Evolutionary conservation across 2,329 filamentous ascomycete genomes (phyloP), one percentile per base, ranked within the genome.

Genomic region (Pochonia chlamydosporia): DNA sequence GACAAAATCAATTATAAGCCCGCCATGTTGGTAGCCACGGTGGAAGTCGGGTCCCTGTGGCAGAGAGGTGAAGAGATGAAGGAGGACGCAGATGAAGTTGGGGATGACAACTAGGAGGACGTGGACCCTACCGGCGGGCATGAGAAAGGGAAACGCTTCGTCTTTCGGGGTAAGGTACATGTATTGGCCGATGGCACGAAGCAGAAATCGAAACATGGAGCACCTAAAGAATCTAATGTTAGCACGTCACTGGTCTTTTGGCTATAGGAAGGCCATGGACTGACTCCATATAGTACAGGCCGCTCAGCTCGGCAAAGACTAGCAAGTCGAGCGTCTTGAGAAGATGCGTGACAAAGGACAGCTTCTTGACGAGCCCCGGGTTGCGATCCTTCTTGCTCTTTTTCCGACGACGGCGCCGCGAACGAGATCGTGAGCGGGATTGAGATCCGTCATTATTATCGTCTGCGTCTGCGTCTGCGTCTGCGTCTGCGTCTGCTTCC

Each of bases 251-350:
- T n/a, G n/a, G n/a, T n/a, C n/a, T n/a, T n/a, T n/a, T n/a, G n/a
- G n/a, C n/a, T n/a, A n/a, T n/a, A n/a, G 5, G 7, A 7, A 6
- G 9, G 14, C 3, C 13, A 6, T 9, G 30, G 14, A 61, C 76
- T 47, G 70, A 86, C 82, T 87, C 83, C 76, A 86, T 81, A 62
- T 85, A 86, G 61, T 87, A 87, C 55, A 86, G 56, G 37, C 76
- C 73, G 57, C 79, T 82, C 48, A 86, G 68, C 67, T 86, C 81
- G 35, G 76, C 78, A 61, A 82, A 83, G 42, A 84, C 75, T 40
- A 85, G 59, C 56, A 77, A 74, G 66, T 87, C 82, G 49, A 86
- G 68, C 51, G 74, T 79, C 57, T 72, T 70, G 55, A 82, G 75
- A 50, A 86, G 69, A 54, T 82, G 75, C 35, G 72, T 78, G 55